phyloP scores from a whole-genome alignment of 2,329 filamentous ascomycete species.

The Microsporum ferrugineum region DNA sequence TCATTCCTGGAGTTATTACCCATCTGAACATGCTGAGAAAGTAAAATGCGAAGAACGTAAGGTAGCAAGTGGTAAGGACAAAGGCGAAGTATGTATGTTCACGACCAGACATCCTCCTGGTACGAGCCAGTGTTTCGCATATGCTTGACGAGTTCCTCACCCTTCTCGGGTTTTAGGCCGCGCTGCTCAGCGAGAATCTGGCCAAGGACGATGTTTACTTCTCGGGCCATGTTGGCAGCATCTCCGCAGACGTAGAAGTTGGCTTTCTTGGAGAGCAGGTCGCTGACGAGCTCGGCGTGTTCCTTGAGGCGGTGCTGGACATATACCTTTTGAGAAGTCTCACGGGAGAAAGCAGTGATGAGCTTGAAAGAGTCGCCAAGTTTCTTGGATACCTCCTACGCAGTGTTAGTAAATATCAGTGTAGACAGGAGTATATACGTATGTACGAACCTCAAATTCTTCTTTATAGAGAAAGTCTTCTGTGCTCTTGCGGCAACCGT shows the following conservation, averaged over 20 bases:
- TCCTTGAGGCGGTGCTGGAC: slow-evolving; percentile 89
- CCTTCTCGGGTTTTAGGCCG: slow-evolving; percentile 71
- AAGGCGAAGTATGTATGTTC: slow-evolving; percentile 14
- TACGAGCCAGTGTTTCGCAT: slow-evolving; percentile 95
- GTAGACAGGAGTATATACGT: not conserved
- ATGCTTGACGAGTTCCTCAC: slow-evolving; percentile 89
- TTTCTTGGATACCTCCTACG: slow-evolving; percentile 65
- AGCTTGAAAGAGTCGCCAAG: slow-evolving; percentile 85
- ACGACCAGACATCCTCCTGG: slow-evolving; percentile 70
- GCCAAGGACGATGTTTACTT: slow-evolving; percentile 76
- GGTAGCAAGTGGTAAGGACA: slow-evolving; percentile 7
- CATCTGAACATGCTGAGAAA: slow-evolving; percentile 11
- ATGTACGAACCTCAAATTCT: slow-evolving; percentile 73
- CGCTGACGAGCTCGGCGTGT: slow-evolving; percentile 69
- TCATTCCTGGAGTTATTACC: not conserved
- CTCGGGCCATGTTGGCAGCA: slow-evolving; percentile 90
- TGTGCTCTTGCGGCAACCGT: slow-evolving; percentile 74
- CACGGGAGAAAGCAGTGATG: slow-evolving; percentile 90
- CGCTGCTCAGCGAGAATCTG: slow-evolving; percentile 80
- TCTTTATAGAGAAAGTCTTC: slow-evolving; percentile 89
- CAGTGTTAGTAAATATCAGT: slow-evolving; percentile 8
- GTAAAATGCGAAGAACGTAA: slow-evolving; percentile 10
- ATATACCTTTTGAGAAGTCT: slow-evolving; percentile 79
- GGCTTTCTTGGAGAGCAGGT: slow-evolving; percentile 69
- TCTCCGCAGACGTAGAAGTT: slow-evolving; percentile 99